Base-by-base conservation (phyloP, 768 basidiomycete genomes). In the Rhodotorula sphaerocarpa region DNA sequence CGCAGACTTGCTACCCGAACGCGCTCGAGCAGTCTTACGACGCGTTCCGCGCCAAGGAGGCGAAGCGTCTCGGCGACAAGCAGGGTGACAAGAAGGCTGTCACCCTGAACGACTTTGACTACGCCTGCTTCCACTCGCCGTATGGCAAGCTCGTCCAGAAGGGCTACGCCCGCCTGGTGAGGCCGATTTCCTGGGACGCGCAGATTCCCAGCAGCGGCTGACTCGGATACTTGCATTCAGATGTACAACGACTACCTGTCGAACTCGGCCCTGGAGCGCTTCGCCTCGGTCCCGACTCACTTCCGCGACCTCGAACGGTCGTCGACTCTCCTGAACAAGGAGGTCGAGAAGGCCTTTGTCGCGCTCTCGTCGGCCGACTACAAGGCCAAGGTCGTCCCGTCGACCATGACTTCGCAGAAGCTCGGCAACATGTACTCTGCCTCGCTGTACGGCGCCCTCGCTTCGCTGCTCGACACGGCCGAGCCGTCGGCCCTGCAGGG, bases 91-190 rank as follows among this genome's bases (percentile, higher is more conserved):
- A 57, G 41, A 39, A 53, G 39, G 69, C 61, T 50, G 88, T 90
- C 78, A 86, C 87, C 12, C 81, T 89, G 50, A 84, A 86, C 55
- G 82, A 84, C 70, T 82, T 95, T 72, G 93, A 97, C 78, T 97
- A 89, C 75, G 81, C 86, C 68, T 84, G 92, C 71, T 92, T 97
- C 84, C 95, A 99, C 80, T 86, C 86, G 62, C 95, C 95, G 0
- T 99, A 96, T 77, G 93, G 95, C 79, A 99, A 99, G 79, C 88
- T 95, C 75, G 92, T 95, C 57, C 87, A 95, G 76, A 99, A 96
- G 79, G 91, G 89, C 47, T 86, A 93, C 75, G 93, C 88, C 42
- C 88, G 95, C 60, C 79, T 97, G 74, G 79, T 79, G 55, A 53
- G 79, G 4, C 27, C 30, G 5, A 25, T 33, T n/a, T n/a, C n/a